phyloP scores from a whole-genome alignment of 495 filamentous ascomycete genomes.

The Aspergillus diversus region DNA sequence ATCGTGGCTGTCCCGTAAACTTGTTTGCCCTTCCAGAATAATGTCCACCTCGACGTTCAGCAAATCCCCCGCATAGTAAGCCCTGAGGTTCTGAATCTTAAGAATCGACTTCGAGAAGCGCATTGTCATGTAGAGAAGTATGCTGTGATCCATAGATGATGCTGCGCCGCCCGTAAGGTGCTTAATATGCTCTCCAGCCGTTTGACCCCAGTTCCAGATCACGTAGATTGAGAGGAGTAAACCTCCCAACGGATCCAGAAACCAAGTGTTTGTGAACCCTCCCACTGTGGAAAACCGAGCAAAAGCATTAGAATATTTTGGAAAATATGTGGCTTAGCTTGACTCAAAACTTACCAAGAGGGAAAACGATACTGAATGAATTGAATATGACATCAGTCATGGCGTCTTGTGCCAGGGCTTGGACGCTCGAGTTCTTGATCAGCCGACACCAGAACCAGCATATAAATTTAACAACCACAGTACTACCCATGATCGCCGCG shows the following conservation, averaged over 20 bases:
- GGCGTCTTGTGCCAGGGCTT: conserved; percentile 73
- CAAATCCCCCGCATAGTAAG: conserved; percentile 89
- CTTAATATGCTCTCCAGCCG: conserved; percentile 76
- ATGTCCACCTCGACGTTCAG: conserved; percentile 85
- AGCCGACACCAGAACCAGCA: conserved; percentile 92
- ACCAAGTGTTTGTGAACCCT: conserved; percentile 78
- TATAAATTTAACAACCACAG: conserved; percentile 78
- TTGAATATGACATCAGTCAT: conserved; percentile 88
- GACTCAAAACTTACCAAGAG: conserved; percentile 27
- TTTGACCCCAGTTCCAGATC: conserved; percentile 82
- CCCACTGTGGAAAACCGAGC: conserved; percentile 56
- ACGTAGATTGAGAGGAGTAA: conserved; percentile 79
- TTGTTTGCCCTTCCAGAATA: conserved; percentile 78
- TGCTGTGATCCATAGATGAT: conserved; percentile 77
- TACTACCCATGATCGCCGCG: conserved; percentile 79
- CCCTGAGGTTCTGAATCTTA: conserved; percentile 84
- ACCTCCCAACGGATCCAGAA: conserved; percentile 83
- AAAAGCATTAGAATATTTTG: conserved; percentile 11
- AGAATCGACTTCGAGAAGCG: conserved; percentile 87
- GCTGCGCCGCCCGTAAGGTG: conserved; percentile 84
- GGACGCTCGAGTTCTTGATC: conserved; percentile 86
- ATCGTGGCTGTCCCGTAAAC: conserved; percentile 84
- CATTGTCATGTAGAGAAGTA: conserved; percentile 91
- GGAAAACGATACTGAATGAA: conserved; percentile 77
- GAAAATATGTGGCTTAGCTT: neutral